A percentile compares a stretch with the other conserved stretches of the same genome.
Evolutionary conservation across 1,139 yeast genomes (phyloP).

Genomic region (Diutina rugosa): DNA sequence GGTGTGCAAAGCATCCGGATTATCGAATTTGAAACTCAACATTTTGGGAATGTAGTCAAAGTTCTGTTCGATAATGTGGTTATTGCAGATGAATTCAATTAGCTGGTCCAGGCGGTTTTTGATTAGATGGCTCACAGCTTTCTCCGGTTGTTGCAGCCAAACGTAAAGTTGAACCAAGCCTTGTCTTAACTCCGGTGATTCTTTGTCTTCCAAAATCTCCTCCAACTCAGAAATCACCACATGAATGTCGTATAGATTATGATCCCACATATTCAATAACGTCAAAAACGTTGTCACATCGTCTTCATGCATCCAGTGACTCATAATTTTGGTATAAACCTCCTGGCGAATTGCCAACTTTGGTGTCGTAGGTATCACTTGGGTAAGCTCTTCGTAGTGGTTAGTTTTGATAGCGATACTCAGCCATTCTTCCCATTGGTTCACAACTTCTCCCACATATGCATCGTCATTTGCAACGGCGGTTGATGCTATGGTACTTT

Average conservation of each 20-base stretch:
- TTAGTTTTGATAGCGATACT: slow-evolving; percentile 37
- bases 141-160: slow-evolving; percentile 41
- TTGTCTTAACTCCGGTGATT: slow-evolving; percentile 23
- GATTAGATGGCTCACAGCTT: slow-evolving; percentile 54
- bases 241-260: slow-evolving; percentile 36
- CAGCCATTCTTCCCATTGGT: slow-evolving; percentile 63
- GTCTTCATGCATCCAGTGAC: slow-evolving; percentile 30
- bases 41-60: neutral
- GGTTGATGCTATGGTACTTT: slow-evolving; percentile 15
- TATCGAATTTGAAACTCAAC: neutral
- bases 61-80: neutral
- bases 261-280: slow-evolving; percentile 46
- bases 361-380: slow-evolving; percentile 36
- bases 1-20: neutral
- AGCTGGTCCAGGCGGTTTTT: slow-evolving; percentile 33
- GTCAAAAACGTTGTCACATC: slow-evolving; percentile 20
- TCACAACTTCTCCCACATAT: slow-evolving; percentile 17
- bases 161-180: slow-evolving; percentile 47
- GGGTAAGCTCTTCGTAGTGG: slow-evolving; percentile 35
- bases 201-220: slow-evolving; percentile 16
- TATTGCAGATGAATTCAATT: neutral
- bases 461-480: slow-evolving; percentile 13
- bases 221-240: slow-evolving; percentile 36
- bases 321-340: slow-evolving; percentile 41
- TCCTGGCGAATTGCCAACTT: slow-evolving; percentile 21